Evolutionary conservation across 2,329 filamentous ascomycete genomes (phyloP).

Genomic region (Monosporascus ibericus): DNA sequence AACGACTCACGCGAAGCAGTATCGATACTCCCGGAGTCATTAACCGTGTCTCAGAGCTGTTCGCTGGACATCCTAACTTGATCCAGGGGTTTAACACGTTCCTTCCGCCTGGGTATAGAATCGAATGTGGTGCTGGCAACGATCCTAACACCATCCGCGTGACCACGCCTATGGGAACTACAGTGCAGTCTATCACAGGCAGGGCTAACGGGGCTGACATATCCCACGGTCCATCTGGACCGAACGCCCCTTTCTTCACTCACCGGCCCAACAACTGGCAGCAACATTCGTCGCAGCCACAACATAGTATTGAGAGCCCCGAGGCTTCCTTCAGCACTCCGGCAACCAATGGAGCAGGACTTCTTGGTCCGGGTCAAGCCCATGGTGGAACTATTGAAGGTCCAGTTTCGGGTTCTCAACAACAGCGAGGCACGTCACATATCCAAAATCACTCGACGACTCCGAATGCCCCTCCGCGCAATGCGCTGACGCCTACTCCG

Average conservation of each 20-base stretch:
- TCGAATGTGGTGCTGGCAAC: slow-evolving; percentile 89
- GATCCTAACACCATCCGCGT: slow-evolving; percentile 95
- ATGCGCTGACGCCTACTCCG: slow-evolving; percentile 55
- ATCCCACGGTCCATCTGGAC: slow-evolving; percentile 28
- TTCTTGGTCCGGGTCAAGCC: slow-evolving; percentile 38
- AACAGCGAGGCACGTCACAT: slow-evolving; percentile 26
- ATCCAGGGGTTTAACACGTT: slow-evolving; percentile 99
- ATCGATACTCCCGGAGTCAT: slow-evolving; percentile 98
- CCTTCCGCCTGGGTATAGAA: slow-evolving; percentile 88
- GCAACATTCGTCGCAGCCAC: slow-evolving; percentile 39
- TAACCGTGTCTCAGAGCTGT: slow-evolving; percentile 89
- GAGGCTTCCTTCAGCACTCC: slow-evolving; percentile 57
- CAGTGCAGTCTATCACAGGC: slow-evolving; percentile 75
- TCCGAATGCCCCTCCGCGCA: slow-evolving; percentile 42
- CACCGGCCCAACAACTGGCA: slow-evolving; percentile 50
- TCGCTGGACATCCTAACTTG: slow-evolving; percentile 88
- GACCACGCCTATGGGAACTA: slow-evolving; percentile 96
- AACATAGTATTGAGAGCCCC: slow-evolving; percentile 57
- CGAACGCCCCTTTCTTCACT: slow-evolving; percentile 39
- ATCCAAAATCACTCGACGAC: slow-evolving; percentile 29
- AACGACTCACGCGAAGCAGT: slow-evolving; percentile 35
- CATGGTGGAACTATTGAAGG: slow-evolving; percentile 26
- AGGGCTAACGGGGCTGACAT: slow-evolving; percentile 42
- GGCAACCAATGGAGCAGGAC: slow-evolving; percentile 41
- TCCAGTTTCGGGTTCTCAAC: slow-evolving; percentile 18